A percentile compares a stretch with the other conserved stretches of the same genome.
Conservation (phyloP, 2,329 filamentous ascomycete species). For the Aspergillus latus region DNA sequence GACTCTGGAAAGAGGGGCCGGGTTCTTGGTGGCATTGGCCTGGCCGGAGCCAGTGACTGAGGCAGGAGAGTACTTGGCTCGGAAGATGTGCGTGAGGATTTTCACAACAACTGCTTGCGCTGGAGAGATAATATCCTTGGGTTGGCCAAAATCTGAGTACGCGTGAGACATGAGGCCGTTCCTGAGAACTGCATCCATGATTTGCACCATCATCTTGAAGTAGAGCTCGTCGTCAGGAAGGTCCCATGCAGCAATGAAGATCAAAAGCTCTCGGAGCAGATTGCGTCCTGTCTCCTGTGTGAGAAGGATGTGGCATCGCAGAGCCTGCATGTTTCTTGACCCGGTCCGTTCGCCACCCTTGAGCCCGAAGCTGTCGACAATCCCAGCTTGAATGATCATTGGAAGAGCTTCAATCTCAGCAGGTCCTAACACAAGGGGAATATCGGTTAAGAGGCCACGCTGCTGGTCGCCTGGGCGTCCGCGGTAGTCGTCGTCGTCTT, state of each 20-base stretch:
- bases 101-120: conserved; percentile 92
- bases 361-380: conserved; percentile 74
- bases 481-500: conserved; percentile 51
- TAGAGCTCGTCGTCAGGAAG: conserved; percentile 90
- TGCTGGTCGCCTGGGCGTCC: conserved; percentile 53
- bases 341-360: conserved; percentile 63
- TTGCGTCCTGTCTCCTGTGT: conserved; percentile 89
- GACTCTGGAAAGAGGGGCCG: conserved; percentile 56
- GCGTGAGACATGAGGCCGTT: conserved; percentile 88
- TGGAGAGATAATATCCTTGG: conserved; percentile 93
- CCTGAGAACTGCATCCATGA: conserved; percentile 87
- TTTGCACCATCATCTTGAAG: conserved; percentile 94
- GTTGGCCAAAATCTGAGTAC: conserved; percentile 86
- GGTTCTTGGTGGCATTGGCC: conserved; percentile 57
- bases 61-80: conserved; percentile 57
- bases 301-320: conserved; percentile 83
- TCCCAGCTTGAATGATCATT: conserved; percentile 96
- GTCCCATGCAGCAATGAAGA: conserved; percentile 97
- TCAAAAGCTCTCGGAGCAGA: conserved; percentile 82
- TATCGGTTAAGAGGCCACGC: conserved; percentile 84
- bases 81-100: conserved; percentile 85
- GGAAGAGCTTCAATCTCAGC: conserved; percentile 94
- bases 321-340: conserved; percentile 78
- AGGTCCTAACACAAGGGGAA: conserved; percentile 89
- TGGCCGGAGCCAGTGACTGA: conserved; percentile 47